These are phyloP conservation scores for Rhododendron griersonianum DNA, from an alignment of 148 eudicot genomes.

Conservation along the genomic window DNA sequence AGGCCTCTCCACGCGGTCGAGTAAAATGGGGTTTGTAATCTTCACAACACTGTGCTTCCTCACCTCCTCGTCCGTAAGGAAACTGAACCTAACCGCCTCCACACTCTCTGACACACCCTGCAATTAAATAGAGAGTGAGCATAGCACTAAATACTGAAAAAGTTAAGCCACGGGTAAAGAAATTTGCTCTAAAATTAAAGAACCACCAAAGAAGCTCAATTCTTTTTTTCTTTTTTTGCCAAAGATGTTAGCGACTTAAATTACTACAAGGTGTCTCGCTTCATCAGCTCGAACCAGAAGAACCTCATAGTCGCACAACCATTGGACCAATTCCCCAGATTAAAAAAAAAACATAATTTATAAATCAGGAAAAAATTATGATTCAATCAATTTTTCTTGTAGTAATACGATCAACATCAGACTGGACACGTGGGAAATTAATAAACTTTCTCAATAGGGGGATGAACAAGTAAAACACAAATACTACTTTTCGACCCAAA, in stretches of 20 bases:
- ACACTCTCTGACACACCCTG: slow-evolving; percentile 61
- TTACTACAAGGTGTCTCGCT: neutral
- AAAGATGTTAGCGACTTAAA: neutral
- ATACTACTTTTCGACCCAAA: too few relatives aligned
- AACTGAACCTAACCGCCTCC: slow-evolving; percentile 58
- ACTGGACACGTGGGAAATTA: neutral
- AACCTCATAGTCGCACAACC: neutral
- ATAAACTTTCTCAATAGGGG: neutral
- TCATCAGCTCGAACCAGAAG: neutral
- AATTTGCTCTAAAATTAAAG: neutral
- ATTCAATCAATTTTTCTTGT: neutral
- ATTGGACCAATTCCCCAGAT: neutral
- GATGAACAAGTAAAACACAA: too few relatives aligned
- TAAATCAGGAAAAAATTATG: neutral
- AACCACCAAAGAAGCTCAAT: neutral
- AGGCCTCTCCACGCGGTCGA: slow-evolving; percentile 38
- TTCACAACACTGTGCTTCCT: slow-evolving; percentile 54
- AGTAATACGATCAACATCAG: neutral
- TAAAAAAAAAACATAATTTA: neutral
- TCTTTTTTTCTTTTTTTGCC: neutral
- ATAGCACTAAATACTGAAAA: neutral
- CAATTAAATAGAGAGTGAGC: neutral
- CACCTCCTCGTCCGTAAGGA: slow-evolving; percentile 72
- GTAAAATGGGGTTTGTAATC: slow-evolving; percentile 54
- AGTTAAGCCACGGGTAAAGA: neutral